Conservation (phyloP, 2,329 filamentous ascomycete genomes). For the Fusarium sp. region DNA sequence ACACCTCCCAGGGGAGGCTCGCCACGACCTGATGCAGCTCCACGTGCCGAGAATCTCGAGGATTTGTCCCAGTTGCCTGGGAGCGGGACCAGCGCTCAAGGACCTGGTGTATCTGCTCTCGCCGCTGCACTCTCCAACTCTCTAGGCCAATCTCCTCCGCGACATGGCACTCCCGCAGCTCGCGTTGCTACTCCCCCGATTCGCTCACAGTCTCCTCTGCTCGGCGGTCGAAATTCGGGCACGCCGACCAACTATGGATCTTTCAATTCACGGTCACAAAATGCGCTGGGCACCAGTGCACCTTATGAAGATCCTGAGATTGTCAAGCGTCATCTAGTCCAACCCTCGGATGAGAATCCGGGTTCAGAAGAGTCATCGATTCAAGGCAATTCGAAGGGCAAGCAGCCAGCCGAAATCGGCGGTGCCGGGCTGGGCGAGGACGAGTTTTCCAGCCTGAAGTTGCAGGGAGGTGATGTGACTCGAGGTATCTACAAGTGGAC, state of each 20-base stretch:
- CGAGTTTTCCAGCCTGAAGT: conserved; percentile 90
- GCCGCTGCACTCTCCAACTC: conserved; percentile 86
- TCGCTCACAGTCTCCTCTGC: conserved; percentile 52
- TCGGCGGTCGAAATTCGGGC: conserved; percentile 54
- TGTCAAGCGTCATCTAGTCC: conserved; percentile 87
- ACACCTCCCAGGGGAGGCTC: conserved; percentile 52
- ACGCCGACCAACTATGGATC: conserved; percentile 85
- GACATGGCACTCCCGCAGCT: conserved; percentile 70
- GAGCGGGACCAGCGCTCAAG: conserved; percentile 71
- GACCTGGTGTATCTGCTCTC: conserved; percentile 86
- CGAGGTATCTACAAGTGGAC: conserved; percentile 97
- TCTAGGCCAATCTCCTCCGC: conserved; percentile 74
- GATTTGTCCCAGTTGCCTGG: conserved; percentile 72
- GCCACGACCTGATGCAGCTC: conserved; percentile 41
- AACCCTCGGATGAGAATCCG: conserved; percentile 64
- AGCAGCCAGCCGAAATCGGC: conserved; percentile 58
- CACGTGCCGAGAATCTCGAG: conserved; percentile 47
- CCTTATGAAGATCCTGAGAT: conserved; percentile 91
- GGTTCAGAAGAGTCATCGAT: conserved; percentile 59
- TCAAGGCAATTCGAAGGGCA: conserved; percentile 62
- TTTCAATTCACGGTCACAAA: conserved; percentile 75
- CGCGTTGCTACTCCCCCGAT: conserved; percentile 67
- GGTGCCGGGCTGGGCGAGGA: conserved; percentile 67
- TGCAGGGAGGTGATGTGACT: conserved; percentile 95
- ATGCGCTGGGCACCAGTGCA: conserved; percentile 58